A percentile compares a stretch with the other conserved stretches of the same genome.
These are phyloP conservation scores for Eucalyptus pumila DNA, from an alignment of 345 rosid genomes.

Conservation along the genomic window DNA sequence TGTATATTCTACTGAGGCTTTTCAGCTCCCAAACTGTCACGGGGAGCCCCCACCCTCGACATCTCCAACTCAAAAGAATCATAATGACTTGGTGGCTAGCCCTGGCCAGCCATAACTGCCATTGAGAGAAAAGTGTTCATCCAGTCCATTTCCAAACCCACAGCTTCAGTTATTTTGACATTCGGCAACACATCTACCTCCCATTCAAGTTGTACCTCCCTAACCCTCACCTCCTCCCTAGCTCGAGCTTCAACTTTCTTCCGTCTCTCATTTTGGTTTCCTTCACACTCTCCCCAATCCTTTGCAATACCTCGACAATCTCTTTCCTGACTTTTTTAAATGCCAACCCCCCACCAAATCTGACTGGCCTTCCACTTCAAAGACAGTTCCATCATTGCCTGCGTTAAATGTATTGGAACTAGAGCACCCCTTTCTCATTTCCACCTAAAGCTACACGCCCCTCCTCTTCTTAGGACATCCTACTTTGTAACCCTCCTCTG, in stretches of 20 bases:
- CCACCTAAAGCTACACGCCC: not conserved
- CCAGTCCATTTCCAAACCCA: not conserved
- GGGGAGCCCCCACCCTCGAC: not conserved
- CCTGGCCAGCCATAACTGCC: not conserved
- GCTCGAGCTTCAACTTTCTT: not conserved
- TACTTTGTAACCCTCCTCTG: not conserved
- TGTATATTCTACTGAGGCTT: not conserved
- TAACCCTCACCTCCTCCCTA: not conserved
- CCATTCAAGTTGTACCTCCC: not conserved
- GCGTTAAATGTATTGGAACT: not conserved
- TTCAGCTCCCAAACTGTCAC: not conserved
- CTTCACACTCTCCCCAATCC: not conserved
- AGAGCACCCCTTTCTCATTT: not conserved
- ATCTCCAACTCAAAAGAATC: not conserved
- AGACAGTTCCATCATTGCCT: not conserved
- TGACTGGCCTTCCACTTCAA: not conserved
- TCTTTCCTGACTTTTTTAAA: not conserved
- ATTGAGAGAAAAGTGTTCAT: not conserved
- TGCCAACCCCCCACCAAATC: not conserved
- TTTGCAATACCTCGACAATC: not conserved
- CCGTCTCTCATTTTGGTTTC: not conserved
- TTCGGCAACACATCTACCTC: not conserved
- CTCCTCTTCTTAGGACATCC: not conserved
- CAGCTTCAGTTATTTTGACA: not conserved
- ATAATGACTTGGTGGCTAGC: not conserved